phyloP scores from a whole-genome alignment of 192 early-diverging fungal species.

The Backusella mclennaniae region DNA sequence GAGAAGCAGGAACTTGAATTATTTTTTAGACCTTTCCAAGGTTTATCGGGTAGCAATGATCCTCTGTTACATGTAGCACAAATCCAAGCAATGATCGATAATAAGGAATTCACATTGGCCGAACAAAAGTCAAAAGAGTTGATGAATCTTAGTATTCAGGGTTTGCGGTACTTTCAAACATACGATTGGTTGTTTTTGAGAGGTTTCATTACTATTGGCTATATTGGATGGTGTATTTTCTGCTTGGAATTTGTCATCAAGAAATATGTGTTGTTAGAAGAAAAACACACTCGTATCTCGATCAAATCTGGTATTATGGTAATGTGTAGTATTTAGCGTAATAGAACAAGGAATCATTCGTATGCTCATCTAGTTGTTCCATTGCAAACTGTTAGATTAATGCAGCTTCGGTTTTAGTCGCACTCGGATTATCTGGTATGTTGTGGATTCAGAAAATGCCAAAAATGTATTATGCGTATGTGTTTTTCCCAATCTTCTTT shows the following conservation, averaged over 20 bases:
- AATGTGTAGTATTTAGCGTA: background rate
- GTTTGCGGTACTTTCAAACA: conserved; percentile 93
- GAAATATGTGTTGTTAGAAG: conserved; percentile 49
- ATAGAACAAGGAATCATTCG: background rate
- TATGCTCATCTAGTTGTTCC: background rate
- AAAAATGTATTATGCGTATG: conserved; percentile 84
- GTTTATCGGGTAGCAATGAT: conserved; percentile 53
- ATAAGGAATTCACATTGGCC: conserved; percentile 63
- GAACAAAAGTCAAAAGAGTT: conserved; percentile 62
- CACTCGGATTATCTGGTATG: conserved; percentile 43
- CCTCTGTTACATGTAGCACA: conserved; percentile 51
- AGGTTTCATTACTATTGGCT: conserved; percentile 80
- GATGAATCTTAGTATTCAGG: conserved; percentile 68
- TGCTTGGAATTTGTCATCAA: conserved; percentile 78
- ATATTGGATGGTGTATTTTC: conserved; percentile 88
- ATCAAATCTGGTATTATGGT: background rate
- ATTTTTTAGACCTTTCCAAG: conserved; percentile 75
- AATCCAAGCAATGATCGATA: conserved; percentile 62
- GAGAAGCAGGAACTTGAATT: conserved; percentile 74
- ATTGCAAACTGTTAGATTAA: conserved; percentile 14
- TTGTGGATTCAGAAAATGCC: conserved; percentile 79
- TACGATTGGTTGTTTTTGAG: conserved; percentile 96
- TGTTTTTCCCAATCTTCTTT: conserved; percentile 83
- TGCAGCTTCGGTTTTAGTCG: background rate
- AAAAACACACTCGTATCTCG: background rate